phyloP scores from a whole-genome alignment of 805 yeast species.

The Ogataea pini region DNA sequence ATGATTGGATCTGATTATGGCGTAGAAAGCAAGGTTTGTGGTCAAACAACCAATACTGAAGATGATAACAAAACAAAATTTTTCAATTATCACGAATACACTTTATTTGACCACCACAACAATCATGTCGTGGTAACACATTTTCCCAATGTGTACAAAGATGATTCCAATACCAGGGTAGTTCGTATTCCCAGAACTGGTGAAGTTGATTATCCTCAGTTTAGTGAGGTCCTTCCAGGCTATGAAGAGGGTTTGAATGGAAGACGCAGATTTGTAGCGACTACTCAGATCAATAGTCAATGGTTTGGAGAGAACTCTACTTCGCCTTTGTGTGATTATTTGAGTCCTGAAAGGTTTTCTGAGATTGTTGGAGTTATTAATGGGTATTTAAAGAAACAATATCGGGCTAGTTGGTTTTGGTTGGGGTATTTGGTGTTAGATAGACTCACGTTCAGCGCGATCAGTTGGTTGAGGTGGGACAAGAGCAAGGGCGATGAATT shows the following conservation, averaged over 20 bases:
- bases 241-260: conserved; percentile 54
- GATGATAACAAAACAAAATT: conserved; percentile 32
- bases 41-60: background rate
- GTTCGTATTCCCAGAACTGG: conserved; percentile 63
- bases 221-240: conserved; percentile 59
- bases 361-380: conserved; percentile 50
- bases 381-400: conserved; percentile 39
- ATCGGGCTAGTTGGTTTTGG: conserved; percentile 39
- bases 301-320: conserved; percentile 54
- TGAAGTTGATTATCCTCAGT: conserved; percentile 49
- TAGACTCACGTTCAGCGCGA: conserved; percentile 41
- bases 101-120: conserved; percentile 27
- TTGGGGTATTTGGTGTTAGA: conserved; percentile 44
- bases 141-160: conserved; percentile 58
- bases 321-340: conserved; percentile 47
- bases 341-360: conserved; percentile 41
- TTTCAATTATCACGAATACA: conserved; percentile 70
- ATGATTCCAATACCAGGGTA: conserved; percentile 48
- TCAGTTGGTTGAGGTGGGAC: conserved; percentile 38
- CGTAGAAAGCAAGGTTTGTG: conserved; percentile 1
- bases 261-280: conserved; percentile 34
- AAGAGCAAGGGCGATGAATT: conserved; percentile 39
- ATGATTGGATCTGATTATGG: conserved; percentile 9
- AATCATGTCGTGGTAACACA: conserved; percentile 55
- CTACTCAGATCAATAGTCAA: conserved; percentile 43